Evolutionary conservation across 495 filamentous ascomycete genomes (phyloP).

Genomic region (Aspergillus sparsus): DNA sequence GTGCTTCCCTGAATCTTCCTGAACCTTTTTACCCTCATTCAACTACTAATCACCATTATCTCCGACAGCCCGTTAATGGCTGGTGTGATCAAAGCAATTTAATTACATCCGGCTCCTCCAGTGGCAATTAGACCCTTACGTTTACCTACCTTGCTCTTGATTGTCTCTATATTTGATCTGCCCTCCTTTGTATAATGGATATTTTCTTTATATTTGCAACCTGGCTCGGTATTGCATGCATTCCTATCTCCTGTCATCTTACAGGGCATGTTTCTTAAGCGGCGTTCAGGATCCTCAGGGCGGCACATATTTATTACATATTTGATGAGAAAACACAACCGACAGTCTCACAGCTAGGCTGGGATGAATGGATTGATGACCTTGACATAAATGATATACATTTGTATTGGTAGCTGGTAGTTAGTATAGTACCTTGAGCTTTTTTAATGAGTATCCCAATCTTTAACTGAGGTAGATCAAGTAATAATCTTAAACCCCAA

Average conservation of each 20-base stretch:
- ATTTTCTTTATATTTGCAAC: neutral
- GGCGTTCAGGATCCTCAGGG: neutral
- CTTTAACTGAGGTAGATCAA: too few relatives aligned
- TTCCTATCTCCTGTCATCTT: neutral
- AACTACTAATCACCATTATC: slow-evolving; percentile 29
- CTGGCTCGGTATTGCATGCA: neutral
- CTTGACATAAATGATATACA: too few relatives aligned
- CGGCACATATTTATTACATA: too few relatives aligned
- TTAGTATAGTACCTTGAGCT: too few relatives aligned
- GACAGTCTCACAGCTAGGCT: too few relatives aligned
- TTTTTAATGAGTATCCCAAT: too few relatives aligned
- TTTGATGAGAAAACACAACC: too few relatives aligned
- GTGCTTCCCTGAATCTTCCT: slow-evolving; percentile 34
- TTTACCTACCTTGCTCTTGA: neutral
- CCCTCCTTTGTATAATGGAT: neutral
- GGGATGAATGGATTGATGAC: too few relatives aligned
- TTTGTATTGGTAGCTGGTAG: too few relatives aligned
- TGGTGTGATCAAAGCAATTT: slow-evolving; percentile 70
- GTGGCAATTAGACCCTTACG: neutral
- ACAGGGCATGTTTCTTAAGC: neutral
- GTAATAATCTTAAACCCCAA: too few relatives aligned
- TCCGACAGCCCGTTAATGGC: slow-evolving; percentile 64
- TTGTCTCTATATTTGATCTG: neutral
- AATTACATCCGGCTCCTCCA: neutral
- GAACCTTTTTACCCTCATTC: slow-evolving; percentile 6